phyloP scores from a whole-genome alignment of 306 rosid genomes.

The Rubus idaeus region DNA sequence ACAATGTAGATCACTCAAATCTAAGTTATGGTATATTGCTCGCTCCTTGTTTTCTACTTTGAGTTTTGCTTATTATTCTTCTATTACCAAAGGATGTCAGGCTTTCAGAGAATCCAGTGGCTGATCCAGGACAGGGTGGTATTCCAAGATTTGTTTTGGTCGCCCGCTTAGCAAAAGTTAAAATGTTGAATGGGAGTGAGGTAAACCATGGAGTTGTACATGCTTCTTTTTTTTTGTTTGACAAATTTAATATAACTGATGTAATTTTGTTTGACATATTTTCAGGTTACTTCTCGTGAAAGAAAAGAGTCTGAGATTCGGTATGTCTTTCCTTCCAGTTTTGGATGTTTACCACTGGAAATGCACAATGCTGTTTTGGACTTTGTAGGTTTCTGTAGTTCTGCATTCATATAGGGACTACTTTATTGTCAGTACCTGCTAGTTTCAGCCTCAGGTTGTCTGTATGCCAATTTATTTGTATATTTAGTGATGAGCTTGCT shows the following conservation, averaged over 20 bases:
- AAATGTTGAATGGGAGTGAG: conserved; percentile 87
- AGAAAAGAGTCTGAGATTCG: conserved; percentile 96
- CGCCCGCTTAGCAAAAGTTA: conserved; percentile 72
- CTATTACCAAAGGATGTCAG: conserved; percentile 60
- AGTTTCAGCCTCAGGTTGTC: conserved; percentile 1
- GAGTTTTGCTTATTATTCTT: conserved; percentile 36
- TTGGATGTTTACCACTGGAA: background rate
- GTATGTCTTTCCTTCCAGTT: conserved; percentile 37
- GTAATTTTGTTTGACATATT: conserved; percentile 23
- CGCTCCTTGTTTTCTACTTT: conserved; percentile 6
- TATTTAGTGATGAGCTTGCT: background rate
- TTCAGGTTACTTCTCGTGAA: conserved; percentile 76
- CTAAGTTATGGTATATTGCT: background rate
- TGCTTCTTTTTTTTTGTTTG: conserved; percentile 18
- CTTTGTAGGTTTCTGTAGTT: background rate
- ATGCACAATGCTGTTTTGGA: background rate
- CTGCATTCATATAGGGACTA: background rate
- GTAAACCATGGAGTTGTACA: conserved; percentile 39
- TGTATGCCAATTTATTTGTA: background rate
- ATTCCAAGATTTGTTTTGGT: conserved; percentile 75
- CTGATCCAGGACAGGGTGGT: conserved; percentile 74
- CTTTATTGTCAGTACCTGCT: background rate
- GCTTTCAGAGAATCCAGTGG: conserved; percentile 82
- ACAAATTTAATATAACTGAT: conserved; percentile 14
- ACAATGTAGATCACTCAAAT: background rate